Evolutionary conservation across 1,284 basidiomycete genomes (phyloP), one percentile per base, ranked within the genome.

Genomic region (Puccinia hordei): DNA sequence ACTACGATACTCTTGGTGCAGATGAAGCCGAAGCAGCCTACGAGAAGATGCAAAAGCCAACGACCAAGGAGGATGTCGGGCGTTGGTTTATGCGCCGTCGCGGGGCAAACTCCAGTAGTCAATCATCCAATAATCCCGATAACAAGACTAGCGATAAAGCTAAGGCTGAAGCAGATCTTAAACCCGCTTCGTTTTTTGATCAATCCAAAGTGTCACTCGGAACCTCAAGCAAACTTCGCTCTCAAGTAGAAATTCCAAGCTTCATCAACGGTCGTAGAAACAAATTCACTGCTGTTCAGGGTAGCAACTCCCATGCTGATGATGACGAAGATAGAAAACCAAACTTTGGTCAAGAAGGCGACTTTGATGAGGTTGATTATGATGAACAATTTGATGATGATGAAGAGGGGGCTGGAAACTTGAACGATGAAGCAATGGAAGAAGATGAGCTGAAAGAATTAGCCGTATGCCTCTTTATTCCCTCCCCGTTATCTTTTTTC

Each of bases 311-410:
- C 15, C 69, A 15, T 10, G 63, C 68, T 24, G 81, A 81, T 51
- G 57, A 82, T 63, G 76, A 80, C 30, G 75, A 73, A 73, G 77
- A 78, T 41, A 51, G 66, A 17, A 82, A 80, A 59, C 81, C 74
- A 15, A 74, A 69, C 27, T 63, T 80, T 41, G 82, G 78, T 38
- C 80, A 46, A 82, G 81, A 76, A 66, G 69, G 38, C 81, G 51
- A 74, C 46, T 84, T 92, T 81, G 93, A 94, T 83, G 93, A 95
- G 84, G 88, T 92, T 81, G 89, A 91, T 33, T 94, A 90, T 83
- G 93, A 94, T 83, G 92, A 92, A 83, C 91, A 92, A 24, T 92
- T 93, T 84, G 91, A 91, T 27, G 93, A 94, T 83, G 93, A 95
- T 82, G 93, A 95, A 73, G 93, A 94, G 84, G 90, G 85, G 0